Conservation (phyloP, 495 filamentous ascomycete species). For the Hypoxylon lenormandii region DNA sequence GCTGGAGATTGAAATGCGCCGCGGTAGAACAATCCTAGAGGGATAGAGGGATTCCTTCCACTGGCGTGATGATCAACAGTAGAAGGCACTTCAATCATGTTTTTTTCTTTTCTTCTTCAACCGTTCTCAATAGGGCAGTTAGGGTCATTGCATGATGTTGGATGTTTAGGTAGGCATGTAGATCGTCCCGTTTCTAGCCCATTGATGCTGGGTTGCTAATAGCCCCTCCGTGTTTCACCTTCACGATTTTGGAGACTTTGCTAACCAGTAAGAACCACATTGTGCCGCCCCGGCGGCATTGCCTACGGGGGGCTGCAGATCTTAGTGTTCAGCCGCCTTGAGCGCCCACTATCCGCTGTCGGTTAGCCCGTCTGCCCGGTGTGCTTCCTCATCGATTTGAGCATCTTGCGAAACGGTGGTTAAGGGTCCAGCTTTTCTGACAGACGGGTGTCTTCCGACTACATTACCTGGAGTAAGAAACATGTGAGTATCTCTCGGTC, state of each 20-base stretch:
- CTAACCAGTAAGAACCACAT: conserved; percentile 25
- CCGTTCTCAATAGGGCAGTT: conserved; percentile 25
- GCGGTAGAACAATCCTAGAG: conserved; percentile 12
- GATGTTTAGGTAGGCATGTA: conserved; percentile 30
- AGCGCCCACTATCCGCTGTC: conserved; percentile 14
- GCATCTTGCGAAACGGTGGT: conserved; percentile 24
- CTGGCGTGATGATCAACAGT: conserved; percentile 29
- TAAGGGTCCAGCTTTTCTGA: conserved; percentile 29
- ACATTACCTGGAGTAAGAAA: not conserved
- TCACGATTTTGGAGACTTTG: conserved; percentile 22
- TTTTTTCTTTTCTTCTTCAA: conserved; percentile 2
- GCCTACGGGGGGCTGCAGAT: conserved; percentile 29
- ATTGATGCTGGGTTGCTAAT: conserved; percentile 31
- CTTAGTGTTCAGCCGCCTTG: conserved; percentile 31
- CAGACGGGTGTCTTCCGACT: conserved; percentile 16
- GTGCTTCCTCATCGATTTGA: conserved; percentile 11
- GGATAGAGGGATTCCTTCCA: conserved; percentile 13
- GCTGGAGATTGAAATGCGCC: conserved; percentile 13
- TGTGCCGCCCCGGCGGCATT: conserved; percentile 24
- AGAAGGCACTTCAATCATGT: conserved; percentile 22
- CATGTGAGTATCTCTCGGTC: no score
- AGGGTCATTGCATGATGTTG: conserved; percentile 24
- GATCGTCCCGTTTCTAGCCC: conserved; percentile 26
- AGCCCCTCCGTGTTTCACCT: conserved; percentile 35
- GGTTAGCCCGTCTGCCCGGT: conserved; percentile 19